Evolutionary conservation across 495 filamentous ascomycete species (phyloP), one percentile per base, ranked within the genome.

Genomic region (Aspergillus saccharolyticus): DNA sequence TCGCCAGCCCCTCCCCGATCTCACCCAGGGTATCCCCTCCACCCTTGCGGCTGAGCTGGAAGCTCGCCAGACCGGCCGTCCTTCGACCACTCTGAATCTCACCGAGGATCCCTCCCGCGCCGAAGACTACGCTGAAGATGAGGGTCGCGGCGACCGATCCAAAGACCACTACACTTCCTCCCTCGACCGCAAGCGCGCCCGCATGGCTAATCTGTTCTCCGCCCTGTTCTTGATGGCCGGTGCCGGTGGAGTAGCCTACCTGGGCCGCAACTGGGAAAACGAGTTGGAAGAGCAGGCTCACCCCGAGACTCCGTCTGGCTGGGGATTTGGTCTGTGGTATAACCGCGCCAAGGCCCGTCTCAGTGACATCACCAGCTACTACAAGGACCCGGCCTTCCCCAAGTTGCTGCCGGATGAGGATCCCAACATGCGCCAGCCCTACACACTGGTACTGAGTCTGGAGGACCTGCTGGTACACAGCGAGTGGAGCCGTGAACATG

Each of bases 401-500:
- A 96, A 96, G 78, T 79, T 98, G 52, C 81, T 98, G 43, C 94
- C 94, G 16, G 90, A 97, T 58, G 83, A 89, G 44, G 89, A 96
- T 64, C 88, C 90, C 12, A 80, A 82, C 43, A 85, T 89, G 66
- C 85, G 85, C 59, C 86, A 88, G 46, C 92, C 93, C n/a, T 96
- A 94, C 72, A 98, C 94, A 1, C 77, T 98, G 47, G 90, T 95
- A 16, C 77, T 98, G 60, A 91, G 89, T 71, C 73, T 98, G 63
- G 95, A 98, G 74, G 94, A 97, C 72, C 75, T 98, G 61, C 80
- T 97, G 24, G 84, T 98, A 33, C 93, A 97, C 72, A 91, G 87
- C 69, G 89, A 96, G 64, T 98, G 94, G 94, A 83, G 83, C 19
- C 83, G 91, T 51, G 88, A 97, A 63, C 88, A 97, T 63, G 94